phyloP scores from a whole-genome alignment of 495 filamentous ascomycete species.

The Endocarpon pusillum region DNA sequence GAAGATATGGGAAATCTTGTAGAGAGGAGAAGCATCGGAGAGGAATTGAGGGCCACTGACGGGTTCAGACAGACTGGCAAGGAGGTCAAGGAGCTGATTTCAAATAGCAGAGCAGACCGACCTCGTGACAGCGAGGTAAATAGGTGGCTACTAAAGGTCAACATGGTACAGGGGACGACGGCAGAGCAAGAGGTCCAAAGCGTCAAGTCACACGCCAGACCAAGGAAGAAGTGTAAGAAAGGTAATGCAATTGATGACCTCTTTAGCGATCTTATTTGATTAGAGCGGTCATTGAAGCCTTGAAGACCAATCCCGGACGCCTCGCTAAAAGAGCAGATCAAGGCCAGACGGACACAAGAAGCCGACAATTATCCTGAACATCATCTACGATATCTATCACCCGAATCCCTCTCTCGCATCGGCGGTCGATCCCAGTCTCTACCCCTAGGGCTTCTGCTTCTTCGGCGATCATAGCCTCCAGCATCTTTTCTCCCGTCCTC shows the following conservation, averaged over 20 bases:
- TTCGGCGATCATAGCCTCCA: conserved; percentile 10
- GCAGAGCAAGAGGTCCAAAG: conserved; percentile 1
- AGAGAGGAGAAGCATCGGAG: background rate
- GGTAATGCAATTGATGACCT: conserved; percentile 45
- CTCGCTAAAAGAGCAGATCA: background rate
- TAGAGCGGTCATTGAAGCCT: no score
- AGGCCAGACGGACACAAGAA: background rate
- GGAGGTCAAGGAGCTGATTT: background rate
- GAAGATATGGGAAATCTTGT: conserved; percentile 17
- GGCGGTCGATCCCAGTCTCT: conserved; percentile 9
- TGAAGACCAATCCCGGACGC: background rate
- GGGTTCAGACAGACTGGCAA: background rate
- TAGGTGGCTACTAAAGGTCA: background rate
- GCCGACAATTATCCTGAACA: background rate
- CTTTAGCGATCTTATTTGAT: conserved; percentile 36
- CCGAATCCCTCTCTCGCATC: conserved; percentile 13
- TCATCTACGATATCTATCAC: background rate
- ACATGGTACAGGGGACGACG: background rate
- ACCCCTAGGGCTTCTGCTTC: conserved; percentile 14
- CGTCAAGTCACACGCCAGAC: conserved; percentile 4
- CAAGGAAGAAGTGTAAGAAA: conserved; percentile 5
- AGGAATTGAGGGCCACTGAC: background rate
- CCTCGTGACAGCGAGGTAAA: background rate
- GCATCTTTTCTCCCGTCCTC: conserved; percentile 9
- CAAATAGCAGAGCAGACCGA: background rate